These are phyloP conservation scores for Houttuynia cordata DNA, from an alignment of 164 flowering plant genomes.

Conservation along the genomic window DNA sequence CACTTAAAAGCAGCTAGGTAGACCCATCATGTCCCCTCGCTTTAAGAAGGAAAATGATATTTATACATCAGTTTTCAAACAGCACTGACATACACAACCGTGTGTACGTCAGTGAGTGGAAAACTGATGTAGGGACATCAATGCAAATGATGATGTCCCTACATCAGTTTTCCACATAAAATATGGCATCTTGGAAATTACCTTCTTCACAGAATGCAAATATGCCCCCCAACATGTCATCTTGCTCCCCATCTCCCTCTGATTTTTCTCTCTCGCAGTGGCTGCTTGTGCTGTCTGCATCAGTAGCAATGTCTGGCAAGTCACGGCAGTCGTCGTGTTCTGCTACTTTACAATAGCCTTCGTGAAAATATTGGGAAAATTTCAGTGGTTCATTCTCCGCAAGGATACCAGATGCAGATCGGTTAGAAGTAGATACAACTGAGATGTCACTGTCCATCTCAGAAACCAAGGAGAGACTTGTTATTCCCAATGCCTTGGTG, in stretches of 20 bases:
- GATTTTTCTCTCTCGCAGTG: constrained; percentile 48
- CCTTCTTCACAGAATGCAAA: constrained; percentile 78
- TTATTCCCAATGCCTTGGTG: constrained; percentile 13
- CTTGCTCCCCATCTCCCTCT: constrained; percentile 61
- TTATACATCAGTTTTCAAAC: too few relatives aligned
- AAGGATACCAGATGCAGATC: constrained; percentile 29
- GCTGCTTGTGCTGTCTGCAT: constrained; percentile 40
- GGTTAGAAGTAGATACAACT: constrained; percentile 24
- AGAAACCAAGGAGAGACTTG: constrained; percentile 17
- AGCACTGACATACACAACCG: too few relatives aligned
- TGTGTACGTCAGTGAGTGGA: too few relatives aligned
- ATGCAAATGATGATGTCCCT: too few relatives aligned
- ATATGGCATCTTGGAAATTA: constrained; percentile 7
- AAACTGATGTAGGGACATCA: too few relatives aligned
- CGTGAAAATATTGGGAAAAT: constrained; percentile 37
- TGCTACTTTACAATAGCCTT: constrained; percentile 45
- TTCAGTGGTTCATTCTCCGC: constrained; percentile 24
- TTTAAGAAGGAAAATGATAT: too few relatives aligned
- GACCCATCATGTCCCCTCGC: background rate
- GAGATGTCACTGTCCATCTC: constrained; percentile 30
- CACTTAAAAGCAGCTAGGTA: background rate
- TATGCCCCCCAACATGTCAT: constrained; percentile 66
- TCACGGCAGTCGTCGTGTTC: constrained; percentile 29
- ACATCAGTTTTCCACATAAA: too few relatives aligned
- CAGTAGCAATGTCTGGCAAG: constrained; percentile 29